Conservation (phyloP, 345 rosid species). For the Eutrema japonicum region DNA sequence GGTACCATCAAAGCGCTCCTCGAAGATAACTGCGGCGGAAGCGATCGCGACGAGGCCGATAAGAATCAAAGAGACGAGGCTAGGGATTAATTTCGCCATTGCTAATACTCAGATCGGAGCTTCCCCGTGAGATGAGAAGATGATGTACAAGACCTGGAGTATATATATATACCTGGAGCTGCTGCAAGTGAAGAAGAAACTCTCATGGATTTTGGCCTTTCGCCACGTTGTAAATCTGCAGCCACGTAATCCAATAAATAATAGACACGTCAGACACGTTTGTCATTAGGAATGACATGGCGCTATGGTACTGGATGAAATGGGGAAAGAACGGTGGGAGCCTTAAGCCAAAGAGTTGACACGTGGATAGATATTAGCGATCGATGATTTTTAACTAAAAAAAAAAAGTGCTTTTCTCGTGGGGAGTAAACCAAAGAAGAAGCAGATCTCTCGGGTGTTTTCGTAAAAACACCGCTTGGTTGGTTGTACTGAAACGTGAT, state of each 20-base stretch:
- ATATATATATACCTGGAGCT: slow-evolving; percentile 13
- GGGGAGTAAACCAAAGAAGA: slow-evolving; percentile 20
- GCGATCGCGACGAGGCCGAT: slow-evolving; percentile 54
- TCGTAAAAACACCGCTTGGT: slow-evolving; percentile 26
- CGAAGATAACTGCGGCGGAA: slow-evolving; percentile 77
- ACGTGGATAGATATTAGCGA: slow-evolving; percentile 34
- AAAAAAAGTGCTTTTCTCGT: slow-evolving; percentile 37
- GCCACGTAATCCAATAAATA: slow-evolving; percentile 30
- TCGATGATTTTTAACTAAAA: slow-evolving; percentile 7
- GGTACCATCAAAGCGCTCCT: slow-evolving; percentile 89
- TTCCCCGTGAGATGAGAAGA: slow-evolving; percentile 14
- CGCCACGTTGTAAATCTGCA: slow-evolving; percentile 27
- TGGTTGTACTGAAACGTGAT: slow-evolving; percentile 33
- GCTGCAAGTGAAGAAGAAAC: slow-evolving; percentile 28
- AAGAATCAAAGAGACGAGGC: slow-evolving; percentile 42
- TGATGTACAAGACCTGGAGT: slow-evolving; percentile 25
- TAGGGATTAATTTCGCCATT: slow-evolving; percentile 53
- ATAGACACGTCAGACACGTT: neutral
- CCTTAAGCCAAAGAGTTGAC: neutral
- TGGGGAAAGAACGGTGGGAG: slow-evolving; percentile 15
- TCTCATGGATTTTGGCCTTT: neutral
- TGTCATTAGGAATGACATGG: slow-evolving; percentile 56
- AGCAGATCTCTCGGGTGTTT: slow-evolving; percentile 37
- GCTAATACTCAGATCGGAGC: slow-evolving; percentile 43
- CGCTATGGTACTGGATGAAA: slow-evolving; percentile 39